A percentile compares a stretch with the other conserved stretches of the same genome.
These are phyloP conservation scores for Vanrija humicola DNA, from an alignment of 1,284 basidiomycete genomes.

Conservation along the genomic window DNA sequence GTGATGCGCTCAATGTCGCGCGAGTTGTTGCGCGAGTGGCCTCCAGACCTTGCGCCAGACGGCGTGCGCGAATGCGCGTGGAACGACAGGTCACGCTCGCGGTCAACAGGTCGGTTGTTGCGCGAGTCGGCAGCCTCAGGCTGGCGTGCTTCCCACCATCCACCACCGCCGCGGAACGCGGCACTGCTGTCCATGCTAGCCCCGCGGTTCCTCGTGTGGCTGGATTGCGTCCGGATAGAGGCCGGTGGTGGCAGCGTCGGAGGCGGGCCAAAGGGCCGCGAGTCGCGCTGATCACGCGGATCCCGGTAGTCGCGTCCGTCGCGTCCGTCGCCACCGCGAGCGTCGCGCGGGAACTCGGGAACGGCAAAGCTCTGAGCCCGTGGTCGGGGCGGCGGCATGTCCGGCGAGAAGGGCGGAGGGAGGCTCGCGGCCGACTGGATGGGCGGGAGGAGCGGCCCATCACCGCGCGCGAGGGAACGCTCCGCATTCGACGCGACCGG, in stretches of 20 bases:
- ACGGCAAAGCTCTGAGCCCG: constrained; percentile 15
- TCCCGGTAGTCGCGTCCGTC: too few species aligned
- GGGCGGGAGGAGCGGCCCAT: constrained; percentile 7
- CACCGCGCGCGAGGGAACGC: neutral
- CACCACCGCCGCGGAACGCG: constrained; percentile 6
- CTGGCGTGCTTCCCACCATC: neutral
- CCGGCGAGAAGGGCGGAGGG: constrained; percentile 8
- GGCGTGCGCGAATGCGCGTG: neutral
- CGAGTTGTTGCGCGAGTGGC: neutral
- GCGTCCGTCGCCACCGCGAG: neutral
- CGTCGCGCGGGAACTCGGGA: constrained; percentile 5
- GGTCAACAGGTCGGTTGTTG: neutral
- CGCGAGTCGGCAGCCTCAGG: neutral
- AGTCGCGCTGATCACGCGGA: neutral
- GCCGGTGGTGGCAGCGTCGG: constrained; percentile 3
- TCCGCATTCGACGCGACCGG: constrained; percentile 1
- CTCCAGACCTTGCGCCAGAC: neutral
- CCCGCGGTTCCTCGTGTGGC: constrained; percentile 8
- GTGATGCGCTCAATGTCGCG: neutral
- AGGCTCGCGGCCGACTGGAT: neutral
- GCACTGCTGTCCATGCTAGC: constrained; percentile 17
- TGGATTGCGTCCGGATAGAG: neutral
- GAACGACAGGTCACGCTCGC: constrained; percentile 6
- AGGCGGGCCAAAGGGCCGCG: neutral
- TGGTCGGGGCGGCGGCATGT: constrained; percentile 13